phyloP scores from a whole-genome alignment of 2,329 filamentous ascomycete genomes.

The Fusarium irregulare region DNA sequence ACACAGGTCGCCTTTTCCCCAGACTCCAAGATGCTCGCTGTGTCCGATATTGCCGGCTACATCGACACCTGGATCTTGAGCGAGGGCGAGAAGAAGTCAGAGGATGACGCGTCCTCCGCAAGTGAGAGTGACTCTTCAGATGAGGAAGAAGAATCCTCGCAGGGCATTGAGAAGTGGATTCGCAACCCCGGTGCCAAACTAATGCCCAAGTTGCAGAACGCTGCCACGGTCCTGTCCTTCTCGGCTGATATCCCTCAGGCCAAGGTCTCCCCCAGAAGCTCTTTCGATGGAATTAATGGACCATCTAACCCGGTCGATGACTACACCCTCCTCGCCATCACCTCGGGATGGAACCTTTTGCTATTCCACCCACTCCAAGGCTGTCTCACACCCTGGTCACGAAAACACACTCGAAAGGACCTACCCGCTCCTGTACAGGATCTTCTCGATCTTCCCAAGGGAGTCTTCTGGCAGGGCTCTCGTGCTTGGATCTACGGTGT shows the following conservation, averaged over 20 bases:
- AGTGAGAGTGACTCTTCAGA: conserved; percentile 57
- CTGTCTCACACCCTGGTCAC: conserved; percentile 84
- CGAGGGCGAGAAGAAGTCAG: conserved; percentile 48
- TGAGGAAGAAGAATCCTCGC: conserved; percentile 58
- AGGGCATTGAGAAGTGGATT: conserved; percentile 71
- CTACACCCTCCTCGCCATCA: conserved; percentile 66
- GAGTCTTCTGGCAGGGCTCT: conserved; percentile 82
- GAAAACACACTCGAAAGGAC: conserved; percentile 79
- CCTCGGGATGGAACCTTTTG: conserved; percentile 72
- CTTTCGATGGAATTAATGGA: conserved; percentile 40
- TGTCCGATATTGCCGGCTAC: conserved; percentile 84
- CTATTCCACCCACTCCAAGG: conserved; percentile 84
- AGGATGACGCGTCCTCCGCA: conserved; percentile 51
- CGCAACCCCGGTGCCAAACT: conserved; percentile 76
- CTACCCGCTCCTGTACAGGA: conserved; percentile 80
- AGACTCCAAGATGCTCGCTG: conserved; percentile 82
- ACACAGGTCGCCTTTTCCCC: conserved; percentile 81
- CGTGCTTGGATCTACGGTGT: conserved; percentile 90
- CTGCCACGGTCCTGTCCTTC: conserved; percentile 77
- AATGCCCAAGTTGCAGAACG: conserved; percentile 74
- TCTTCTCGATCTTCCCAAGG: conserved; percentile 83
- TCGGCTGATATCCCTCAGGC: conserved; percentile 59
- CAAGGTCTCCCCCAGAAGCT: conserved; percentile 44
- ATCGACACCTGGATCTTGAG: conserved; percentile 86
- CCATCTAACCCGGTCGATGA: conserved; percentile 52